Conservation (phyloP, 2,329 filamentous ascomycete species). For the Pestalotiopsis sp. region DNA sequence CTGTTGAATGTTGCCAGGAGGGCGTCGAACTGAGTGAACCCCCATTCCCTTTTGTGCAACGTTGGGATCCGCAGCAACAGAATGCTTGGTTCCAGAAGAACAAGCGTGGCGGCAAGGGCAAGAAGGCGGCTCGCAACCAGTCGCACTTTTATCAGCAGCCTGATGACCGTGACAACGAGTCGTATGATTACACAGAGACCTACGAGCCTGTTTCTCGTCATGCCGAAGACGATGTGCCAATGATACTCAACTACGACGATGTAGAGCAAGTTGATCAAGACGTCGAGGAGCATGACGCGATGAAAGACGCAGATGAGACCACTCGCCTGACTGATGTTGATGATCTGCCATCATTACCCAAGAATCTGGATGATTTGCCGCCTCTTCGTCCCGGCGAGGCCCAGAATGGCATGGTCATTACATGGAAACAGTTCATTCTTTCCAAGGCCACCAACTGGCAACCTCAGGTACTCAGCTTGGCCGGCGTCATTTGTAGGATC, state of each 20-base stretch:
- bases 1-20: constrained; percentile 82
- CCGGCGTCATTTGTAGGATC: constrained; percentile 65
- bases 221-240: constrained; percentile 23
- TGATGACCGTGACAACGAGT: constrained; percentile 34
- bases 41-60: constrained; percentile 86
- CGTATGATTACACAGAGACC: constrained; percentile 33
- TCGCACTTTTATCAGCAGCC: constrained; percentile 43
- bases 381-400: constrained; percentile 50
- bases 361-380: constrained; percentile 57
- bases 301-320: constrained; percentile 30
- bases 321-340: constrained; percentile 53
- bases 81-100: constrained; percentile 39
- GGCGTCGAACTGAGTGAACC: constrained; percentile 71
- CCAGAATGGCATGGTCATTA: constrained; percentile 64
- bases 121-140: constrained; percentile 47
- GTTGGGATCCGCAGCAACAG: constrained; percentile 81
- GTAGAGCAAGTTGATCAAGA: background rate
- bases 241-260: constrained; percentile 46
- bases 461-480: constrained; percentile 65
- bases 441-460: constrained; percentile 67
- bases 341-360: constrained; percentile 66
- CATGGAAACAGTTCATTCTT: constrained; percentile 67
- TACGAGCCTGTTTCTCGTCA: constrained; percentile 30
- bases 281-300: constrained; percentile 27
- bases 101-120: constrained; percentile 48